Base-by-base conservation (phyloP, 2,329 filamentous ascomycete species). In the Neurospora sp. region DNA sequence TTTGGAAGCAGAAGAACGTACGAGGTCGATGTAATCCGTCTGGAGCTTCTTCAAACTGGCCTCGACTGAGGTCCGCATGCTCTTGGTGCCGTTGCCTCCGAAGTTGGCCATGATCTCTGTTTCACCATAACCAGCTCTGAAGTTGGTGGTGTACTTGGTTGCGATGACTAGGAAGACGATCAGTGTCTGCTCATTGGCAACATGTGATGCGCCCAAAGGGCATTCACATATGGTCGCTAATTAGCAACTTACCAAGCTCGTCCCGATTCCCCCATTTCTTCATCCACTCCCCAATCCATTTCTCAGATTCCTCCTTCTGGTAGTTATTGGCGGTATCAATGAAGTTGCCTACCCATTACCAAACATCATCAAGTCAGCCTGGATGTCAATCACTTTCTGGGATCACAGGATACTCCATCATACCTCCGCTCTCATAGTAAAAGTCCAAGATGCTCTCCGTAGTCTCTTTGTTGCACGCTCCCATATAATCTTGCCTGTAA, bases 301-400 rank as follows among this genome's bases (percentile, higher is more conserved):
- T 78, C 78, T 92, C 90, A 0, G 86, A 87, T 77, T 91, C 83
- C 71, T 82, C 83, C 69, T 82, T 80, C 74, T 91, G 89, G 79
- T 92, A 92, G 77, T 89, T 89, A 80, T 88, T 90, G 70, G 89
- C 76, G 0, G 89, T 91, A 77, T 92, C 91, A 75, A 92, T 89
- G 78, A 92, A 92, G 79, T 92, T 92, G 33, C 91, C 90, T 70
- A 85, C 66, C 8, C 46, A 52, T 28, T 6, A 52, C 11, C 46
- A 12, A 68, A 23, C n/a, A 40, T 19, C 23, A 19, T 37, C 37
- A 36, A 6, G n/a, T 17, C 3, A 38, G 66, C 19, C 12, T 52
- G 2, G 12, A 2, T 46, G 8, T 5, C 46, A 11, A 19, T 12
- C 15, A 41, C 8, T 57, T 15, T 3, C 8, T 40, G 17, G 15